A percentile compares a stretch with the other conserved stretches of the same genome.
Evolutionary conservation across 495 filamentous ascomycete species (phyloP).

Genomic region (Penicillium dipodomyicola): DNA sequence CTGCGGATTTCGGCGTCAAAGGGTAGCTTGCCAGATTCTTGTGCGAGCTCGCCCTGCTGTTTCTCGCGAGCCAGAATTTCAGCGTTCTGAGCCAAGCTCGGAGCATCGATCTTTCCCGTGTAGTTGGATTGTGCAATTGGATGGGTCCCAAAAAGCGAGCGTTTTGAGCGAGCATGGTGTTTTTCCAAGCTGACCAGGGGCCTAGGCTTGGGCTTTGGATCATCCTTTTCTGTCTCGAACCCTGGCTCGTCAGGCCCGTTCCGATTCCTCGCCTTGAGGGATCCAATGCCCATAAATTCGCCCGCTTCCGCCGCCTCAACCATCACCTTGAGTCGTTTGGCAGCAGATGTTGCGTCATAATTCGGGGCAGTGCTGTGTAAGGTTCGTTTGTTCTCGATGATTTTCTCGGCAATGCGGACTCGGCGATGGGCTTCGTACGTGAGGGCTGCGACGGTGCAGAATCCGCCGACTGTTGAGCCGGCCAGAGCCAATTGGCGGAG

Average conservation of each 20-base stretch:
- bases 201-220: not conserved
- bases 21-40: slow-evolving; percentile 5
- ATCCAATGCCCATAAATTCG: slow-evolving; percentile 40
- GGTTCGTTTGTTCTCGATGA: slow-evolving; percentile 45
- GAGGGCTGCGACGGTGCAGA: slow-evolving; percentile 42
- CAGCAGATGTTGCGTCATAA: slow-evolving; percentile 46
- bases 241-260: slow-evolving; percentile 12
- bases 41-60: slow-evolving; percentile 10
- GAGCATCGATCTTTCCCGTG: not conserved
- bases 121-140: not conserved
- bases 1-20: slow-evolving; percentile 16
- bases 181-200: slow-evolving; percentile 5
- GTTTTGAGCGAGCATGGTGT: slow-evolving; percentile 2
- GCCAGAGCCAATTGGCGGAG: slow-evolving; percentile 45
- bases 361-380: slow-evolving; percentile 45
- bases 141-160: not conserved
- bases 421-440: slow-evolving; percentile 46
- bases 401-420: slow-evolving; percentile 41
- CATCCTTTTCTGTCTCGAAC: not conserved
- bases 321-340: slow-evolving; percentile 39
- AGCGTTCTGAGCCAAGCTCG: slow-evolving; percentile 6
- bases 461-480: slow-evolving; percentile 40
- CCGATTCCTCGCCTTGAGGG: slow-evolving; percentile 33
- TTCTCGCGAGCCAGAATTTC: slow-evolving; percentile 17
- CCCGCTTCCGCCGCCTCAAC: slow-evolving; percentile 46